phyloP scores from a whole-genome alignment of 805 yeast species.

The Starmerella scarabaei region DNA sequence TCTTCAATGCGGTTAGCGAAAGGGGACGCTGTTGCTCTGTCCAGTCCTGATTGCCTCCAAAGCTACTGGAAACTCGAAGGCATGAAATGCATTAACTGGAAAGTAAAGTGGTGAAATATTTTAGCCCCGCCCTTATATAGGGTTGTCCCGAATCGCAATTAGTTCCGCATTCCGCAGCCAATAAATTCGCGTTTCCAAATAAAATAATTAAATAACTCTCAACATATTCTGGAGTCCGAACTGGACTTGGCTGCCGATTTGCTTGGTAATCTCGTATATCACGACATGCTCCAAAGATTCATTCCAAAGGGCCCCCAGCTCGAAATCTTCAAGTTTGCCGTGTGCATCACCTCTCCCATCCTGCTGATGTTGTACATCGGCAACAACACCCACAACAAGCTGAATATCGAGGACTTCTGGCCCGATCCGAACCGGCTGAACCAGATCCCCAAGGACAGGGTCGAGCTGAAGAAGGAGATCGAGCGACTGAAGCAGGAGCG shows the following conservation, averaged over 20 bases:
- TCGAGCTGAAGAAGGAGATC: slow-evolving; percentile 79
- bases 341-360: slow-evolving; percentile 75
- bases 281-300: slow-evolving; percentile 4
- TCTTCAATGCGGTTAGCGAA: slow-evolving; percentile 24
- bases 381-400: slow-evolving; percentile 73
- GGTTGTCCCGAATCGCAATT: too few relatives aligned
- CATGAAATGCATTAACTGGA: not conserved
- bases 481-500: slow-evolving; percentile 75
- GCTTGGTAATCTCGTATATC: too few relatives aligned
- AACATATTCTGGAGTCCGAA: too few relatives aligned
- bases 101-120: not conserved
- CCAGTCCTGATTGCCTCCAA: slow-evolving; percentile 11
- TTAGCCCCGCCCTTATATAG: too few relatives aligned
- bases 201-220: too few relatives aligned
- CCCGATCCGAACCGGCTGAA: slow-evolving; percentile 90
- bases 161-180: too few relatives aligned
- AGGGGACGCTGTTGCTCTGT: slow-evolving; percentile 17
- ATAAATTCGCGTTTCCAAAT: too few relatives aligned
- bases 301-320: slow-evolving; percentile 21
- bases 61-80: not conserved
- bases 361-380: slow-evolving; percentile 91
- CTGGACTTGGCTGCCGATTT: too few relatives aligned
- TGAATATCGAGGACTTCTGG: slow-evolving; percentile 90
- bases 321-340: slow-evolving; percentile 46
- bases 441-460: slow-evolving; percentile 84